phyloP scores from a whole-genome alignment of 2,329 filamentous ascomycete genomes.

The Hypoxylon sp. region DNA sequence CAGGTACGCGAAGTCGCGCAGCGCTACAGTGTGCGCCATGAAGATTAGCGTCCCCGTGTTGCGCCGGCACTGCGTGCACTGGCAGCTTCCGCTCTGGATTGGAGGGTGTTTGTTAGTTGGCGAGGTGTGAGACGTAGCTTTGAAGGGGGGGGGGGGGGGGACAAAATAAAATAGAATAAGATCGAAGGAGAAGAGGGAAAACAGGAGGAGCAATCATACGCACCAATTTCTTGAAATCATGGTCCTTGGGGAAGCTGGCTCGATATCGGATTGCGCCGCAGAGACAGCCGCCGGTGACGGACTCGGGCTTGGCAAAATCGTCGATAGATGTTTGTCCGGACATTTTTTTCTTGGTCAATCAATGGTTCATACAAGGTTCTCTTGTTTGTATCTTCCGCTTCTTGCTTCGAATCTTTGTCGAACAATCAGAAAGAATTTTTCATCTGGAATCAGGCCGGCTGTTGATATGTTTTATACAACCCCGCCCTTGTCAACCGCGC shows the following conservation, averaged over 20 bases:
- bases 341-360: conserved; percentile 18
- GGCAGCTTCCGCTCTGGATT: conserved; percentile 55
- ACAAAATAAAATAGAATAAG: no score
- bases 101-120: background rate
- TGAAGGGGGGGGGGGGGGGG: no score
- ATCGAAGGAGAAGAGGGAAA: no score
- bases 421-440: background rate
- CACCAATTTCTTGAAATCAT: conserved; percentile 51
- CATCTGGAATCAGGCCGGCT: background rate
- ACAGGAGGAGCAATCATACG: no score
- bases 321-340: conserved; percentile 24
- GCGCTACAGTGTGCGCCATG: conserved; percentile 50
- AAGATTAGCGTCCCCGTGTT: conserved; percentile 58
- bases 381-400: background rate
- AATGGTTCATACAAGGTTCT: background rate
- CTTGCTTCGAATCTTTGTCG: background rate
- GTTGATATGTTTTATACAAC: conserved; percentile 1
- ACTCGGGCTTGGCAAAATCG: conserved; percentile 45
- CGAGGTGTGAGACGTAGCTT: no score
- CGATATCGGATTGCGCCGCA: conserved; percentile 59
- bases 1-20: conserved; percentile 48
- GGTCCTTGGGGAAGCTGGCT: conserved; percentile 54
- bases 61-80: conserved; percentile 64
- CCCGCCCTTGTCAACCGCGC: conserved; percentile 37
- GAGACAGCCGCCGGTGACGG: conserved; percentile 60